phyloP scores from a whole-genome alignment of 192 early-diverging fungal species.

The Umbelopsis ramanniana region DNA sequence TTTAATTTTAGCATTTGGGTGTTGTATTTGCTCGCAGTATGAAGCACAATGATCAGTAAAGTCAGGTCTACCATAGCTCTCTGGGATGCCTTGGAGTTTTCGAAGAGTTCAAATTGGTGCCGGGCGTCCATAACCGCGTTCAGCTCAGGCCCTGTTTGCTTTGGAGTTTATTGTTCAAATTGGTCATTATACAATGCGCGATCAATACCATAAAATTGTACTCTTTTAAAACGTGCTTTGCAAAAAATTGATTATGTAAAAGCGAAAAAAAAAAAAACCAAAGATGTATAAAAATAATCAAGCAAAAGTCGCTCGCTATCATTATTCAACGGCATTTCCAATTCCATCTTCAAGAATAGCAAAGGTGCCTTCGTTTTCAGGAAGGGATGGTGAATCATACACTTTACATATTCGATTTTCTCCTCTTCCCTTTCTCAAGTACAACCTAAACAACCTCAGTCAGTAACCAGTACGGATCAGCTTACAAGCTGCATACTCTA shows the following conservation, averaged over 20 bases:
- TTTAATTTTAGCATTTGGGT: too few relatives aligned
- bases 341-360: conserved; percentile 90
- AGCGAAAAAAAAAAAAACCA: too few relatives aligned
- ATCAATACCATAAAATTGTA: not conserved
- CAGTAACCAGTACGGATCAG: not conserved
- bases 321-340: conserved; percentile 81
- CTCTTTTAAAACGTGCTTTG: too few relatives aligned
- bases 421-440: conserved; percentile 87
- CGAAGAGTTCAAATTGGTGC: too few relatives aligned
- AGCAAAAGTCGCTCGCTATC: too few relatives aligned
- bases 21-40: too few relatives aligned
- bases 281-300: too few relatives aligned
- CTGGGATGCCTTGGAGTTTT: too few relatives aligned
- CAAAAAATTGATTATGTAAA: too few relatives aligned
- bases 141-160: not conserved
- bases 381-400: conserved; percentile 94
- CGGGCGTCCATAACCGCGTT: too few relatives aligned
- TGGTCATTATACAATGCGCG: conserved; percentile 3
- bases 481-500: not conserved
- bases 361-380: conserved; percentile 93
- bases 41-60: too few relatives aligned
- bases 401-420: conserved; percentile 96
- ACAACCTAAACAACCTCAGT: conserved; percentile 54
- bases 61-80: too few relatives aligned
- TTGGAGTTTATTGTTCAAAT: not conserved